A percentile compares a stretch with the other conserved stretches of the same genome.
phyloP scores from a whole-genome alignment of 2,329 filamentous ascomycete genomes.

The Ascocoryne sarcoides region DNA sequence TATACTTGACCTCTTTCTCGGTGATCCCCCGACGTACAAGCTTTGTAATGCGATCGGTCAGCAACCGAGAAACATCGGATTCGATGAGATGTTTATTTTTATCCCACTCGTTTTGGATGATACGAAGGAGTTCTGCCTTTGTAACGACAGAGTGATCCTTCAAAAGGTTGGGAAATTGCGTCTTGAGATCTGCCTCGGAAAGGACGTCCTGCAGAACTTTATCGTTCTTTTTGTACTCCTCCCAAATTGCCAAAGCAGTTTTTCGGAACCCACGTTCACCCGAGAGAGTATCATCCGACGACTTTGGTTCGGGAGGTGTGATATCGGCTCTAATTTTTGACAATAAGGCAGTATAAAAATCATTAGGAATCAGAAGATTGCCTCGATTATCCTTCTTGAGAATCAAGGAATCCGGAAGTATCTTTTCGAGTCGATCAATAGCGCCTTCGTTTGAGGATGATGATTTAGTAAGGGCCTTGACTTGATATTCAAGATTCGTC shows the following conservation, averaged over 20 bases:
- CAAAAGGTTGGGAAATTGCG: conserved; percentile 15
- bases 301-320: background rate
- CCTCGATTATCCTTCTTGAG: conserved; percentile 45
- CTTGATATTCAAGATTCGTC: conserved; percentile 16
- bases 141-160: conserved; percentile 15
- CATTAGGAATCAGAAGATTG: conserved; percentile 43
- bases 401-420: conserved; percentile 49
- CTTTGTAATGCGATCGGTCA: conserved; percentile 11
- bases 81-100: conserved; percentile 13
- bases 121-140: conserved; percentile 60
- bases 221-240: conserved; percentile 13
- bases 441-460: conserved; percentile 23
- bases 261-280: conserved; percentile 2
- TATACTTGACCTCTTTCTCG: conserved; percentile 13
- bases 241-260: background rate
- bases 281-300: background rate
- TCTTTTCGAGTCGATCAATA: conserved; percentile 32
- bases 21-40: conserved; percentile 11
- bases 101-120: conserved; percentile 78
- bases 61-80: no score
- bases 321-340: conserved; percentile 41
- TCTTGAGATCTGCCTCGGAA: conserved; percentile 12
- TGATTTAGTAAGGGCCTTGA: conserved; percentile 13
- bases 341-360: conserved; percentile 58
- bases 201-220: conserved; percentile 7